Conservation (phyloP, 2,329 filamentous ascomycete species). For the Sporothrix schenckii region DNA sequence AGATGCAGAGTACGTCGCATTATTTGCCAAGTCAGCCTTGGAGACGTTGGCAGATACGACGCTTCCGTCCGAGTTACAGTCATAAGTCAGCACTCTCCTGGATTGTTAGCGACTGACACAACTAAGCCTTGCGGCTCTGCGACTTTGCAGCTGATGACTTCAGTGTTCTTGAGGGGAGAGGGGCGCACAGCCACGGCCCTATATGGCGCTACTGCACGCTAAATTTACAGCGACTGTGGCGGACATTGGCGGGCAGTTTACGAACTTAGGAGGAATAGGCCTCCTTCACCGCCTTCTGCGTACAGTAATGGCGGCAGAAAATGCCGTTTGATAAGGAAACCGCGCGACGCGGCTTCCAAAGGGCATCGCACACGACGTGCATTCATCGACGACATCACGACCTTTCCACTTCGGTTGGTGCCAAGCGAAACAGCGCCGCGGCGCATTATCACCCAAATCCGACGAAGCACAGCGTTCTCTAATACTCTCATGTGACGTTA, state of each 20-base stretch:
- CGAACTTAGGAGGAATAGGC: background rate
- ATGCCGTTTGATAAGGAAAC: background rate
- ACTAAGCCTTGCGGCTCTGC: constrained; percentile 4
- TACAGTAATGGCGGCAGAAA: constrained; percentile 10
- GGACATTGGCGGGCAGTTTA: background rate
- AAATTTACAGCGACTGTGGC: background rate
- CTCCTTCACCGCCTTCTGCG: background rate
- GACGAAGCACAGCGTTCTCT: background rate
- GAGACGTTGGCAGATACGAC: background rate
- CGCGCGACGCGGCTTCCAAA: constrained; percentile 4
- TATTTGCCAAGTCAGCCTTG: constrained; percentile 9
- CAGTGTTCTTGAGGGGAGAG: background rate
- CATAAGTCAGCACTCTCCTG: too few relatives aligned
- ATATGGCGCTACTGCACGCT: constrained; percentile 16
- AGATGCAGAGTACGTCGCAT: background rate
- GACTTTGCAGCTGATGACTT: background rate
- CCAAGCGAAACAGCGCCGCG: background rate
- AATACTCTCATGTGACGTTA: background rate
- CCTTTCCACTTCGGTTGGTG: too few relatives aligned
- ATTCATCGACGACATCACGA: background rate
- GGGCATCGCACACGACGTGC: background rate
- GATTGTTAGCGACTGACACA: background rate
- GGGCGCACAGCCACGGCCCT: constrained; percentile 23
- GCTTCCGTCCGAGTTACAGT: too few relatives aligned
- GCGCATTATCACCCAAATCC: background rate